Evolutionary conservation across 176 grass and related monocot species (phyloP).

Genomic region (Coix lacrymajobi): DNA sequence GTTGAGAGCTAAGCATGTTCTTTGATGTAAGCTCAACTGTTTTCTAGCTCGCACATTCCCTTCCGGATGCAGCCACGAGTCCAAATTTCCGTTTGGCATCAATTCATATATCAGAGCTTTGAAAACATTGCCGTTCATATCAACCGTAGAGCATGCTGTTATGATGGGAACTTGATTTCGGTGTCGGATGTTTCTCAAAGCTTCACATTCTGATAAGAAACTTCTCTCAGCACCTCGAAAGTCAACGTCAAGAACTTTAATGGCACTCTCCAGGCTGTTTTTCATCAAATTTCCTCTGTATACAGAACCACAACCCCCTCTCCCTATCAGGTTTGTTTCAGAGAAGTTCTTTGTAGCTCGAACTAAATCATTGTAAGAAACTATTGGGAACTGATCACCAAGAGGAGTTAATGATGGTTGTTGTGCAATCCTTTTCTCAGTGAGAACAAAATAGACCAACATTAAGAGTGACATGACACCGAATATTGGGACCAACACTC

Average conservation of each 20-base stretch:
- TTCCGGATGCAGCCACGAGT: conserved; percentile 2
- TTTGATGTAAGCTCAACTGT: conserved; percentile 21
- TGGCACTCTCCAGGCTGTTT: neutral
- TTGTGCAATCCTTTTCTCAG: neutral
- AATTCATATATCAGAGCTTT: conserved; percentile 49
- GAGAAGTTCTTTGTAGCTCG: conserved; percentile 37
- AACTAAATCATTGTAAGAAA: conserved; percentile 30
- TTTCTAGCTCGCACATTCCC: neutral
- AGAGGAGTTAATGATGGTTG: neutral
- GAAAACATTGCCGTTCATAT: conserved; percentile 17
- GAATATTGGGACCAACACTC: conserved; percentile 4
- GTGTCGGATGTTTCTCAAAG: conserved; percentile 37
- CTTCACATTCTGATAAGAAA: conserved; percentile 46
- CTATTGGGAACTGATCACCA: neutral
- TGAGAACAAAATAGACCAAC: neutral
- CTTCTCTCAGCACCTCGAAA: conserved; percentile 23
- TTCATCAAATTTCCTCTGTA: conserved; percentile 29
- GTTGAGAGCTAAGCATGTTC: conserved; percentile 19
- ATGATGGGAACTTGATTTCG: conserved; percentile 44
- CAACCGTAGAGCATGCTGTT: conserved; percentile 35
- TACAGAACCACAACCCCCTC: conserved; percentile 45
- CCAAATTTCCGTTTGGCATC: conserved; percentile 14
- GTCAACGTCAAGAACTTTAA: conserved; percentile 45
- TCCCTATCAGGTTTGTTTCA: conserved; percentile 24
- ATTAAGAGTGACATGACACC: neutral